Evolutionary conservation across 2,329 filamentous ascomycete species (phyloP), one percentile per base, ranked within the genome.

Genomic region (Albophoma yamanashiensis): DNA sequence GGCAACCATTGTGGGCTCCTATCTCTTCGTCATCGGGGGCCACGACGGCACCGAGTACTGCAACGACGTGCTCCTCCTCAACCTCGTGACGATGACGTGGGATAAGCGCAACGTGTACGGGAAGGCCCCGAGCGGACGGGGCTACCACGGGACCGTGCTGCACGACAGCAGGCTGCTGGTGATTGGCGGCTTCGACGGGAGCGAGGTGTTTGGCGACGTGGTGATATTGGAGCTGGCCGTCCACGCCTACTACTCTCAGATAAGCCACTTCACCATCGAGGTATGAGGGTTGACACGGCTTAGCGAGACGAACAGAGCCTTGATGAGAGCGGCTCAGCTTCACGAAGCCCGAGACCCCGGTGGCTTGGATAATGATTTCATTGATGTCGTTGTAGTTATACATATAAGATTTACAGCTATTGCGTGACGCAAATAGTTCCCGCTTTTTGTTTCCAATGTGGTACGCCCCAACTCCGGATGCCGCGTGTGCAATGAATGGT

Each of bases 61-160:
- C 60, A 87, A 87, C 72, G 85, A 89, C 65, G 82, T 89, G 55
- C 75, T 89, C 60, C 75, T 89, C 57, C 77, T 89, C 39, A 89
- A 89, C 68, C 77, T 89, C 7, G 86, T 89, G 40, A 89, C 85
- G 47, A 89, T 89, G 86, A 81, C 84, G n/a, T 89, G 86, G 86
- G 86, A 89, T 68, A 81, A 79, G 68, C 78, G 86, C 62, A 82
- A 78, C 63, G 82, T 87, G 11, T 89, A 89, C 67, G 86, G 86
- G 27, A 72, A 82, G 63, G 79, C 82, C 14, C 86, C 85, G 0
- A 82, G 78, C 66, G 84, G 84, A 12, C 76, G 86, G 61, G 86
- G 86, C 0, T 89, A 89, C 69, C 86, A 89, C 69, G 83, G 84
- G 57, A 79, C 85, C 0, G 81, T 88, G 20, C 74, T 89, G 50